A percentile compares a stretch with the other conserved stretches of the same genome.
These are phyloP conservation scores for Euphorbia celastroides DNA, from an alignment of 441 rosid species.

Conservation along the genomic window DNA sequence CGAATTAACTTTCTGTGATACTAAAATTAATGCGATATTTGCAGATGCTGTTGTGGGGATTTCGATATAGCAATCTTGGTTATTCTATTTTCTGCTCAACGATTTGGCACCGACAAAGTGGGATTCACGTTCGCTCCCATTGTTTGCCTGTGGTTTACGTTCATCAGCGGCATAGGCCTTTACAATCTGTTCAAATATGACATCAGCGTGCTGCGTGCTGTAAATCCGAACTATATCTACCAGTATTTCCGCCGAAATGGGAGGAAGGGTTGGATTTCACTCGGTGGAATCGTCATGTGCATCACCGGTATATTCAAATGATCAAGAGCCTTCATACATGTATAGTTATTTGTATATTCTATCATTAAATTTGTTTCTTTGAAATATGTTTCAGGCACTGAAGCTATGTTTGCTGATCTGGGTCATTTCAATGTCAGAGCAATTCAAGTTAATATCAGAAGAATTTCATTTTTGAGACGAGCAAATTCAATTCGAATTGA, in stretches of 20 bases:
- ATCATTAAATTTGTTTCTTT: not conserved
- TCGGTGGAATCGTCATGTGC: slow-evolving; percentile 63
- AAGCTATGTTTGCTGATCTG: slow-evolving; percentile 88
- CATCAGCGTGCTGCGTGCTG: slow-evolving; percentile 53
- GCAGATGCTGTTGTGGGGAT: slow-evolving; percentile 59
- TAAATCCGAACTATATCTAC: slow-evolving; percentile 56
- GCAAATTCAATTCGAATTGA: not conserved
- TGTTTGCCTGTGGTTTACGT: slow-evolving; percentile 48
- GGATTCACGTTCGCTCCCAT: slow-evolving; percentile 66
- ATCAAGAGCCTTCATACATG: not conserved
- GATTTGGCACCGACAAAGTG: slow-evolving; percentile 69
- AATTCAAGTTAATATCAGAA: slow-evolving; percentile 47
- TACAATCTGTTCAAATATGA: slow-evolving; percentile 57
- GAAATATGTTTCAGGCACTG: slow-evolving; percentile 39
- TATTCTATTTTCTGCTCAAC: slow-evolving; percentile 42
- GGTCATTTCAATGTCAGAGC: slow-evolving; percentile 76
- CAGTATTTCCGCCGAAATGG: slow-evolving; percentile 58
- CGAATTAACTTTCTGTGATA: not conserved
- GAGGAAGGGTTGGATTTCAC: slow-evolving; percentile 52
- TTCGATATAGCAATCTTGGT: slow-evolving; percentile 56
- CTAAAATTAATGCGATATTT: not conserved
- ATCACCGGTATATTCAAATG: slow-evolving; percentile 38
- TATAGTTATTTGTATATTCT: not conserved
- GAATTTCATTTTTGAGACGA: not conserved
- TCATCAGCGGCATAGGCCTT: slow-evolving; percentile 53